Percentiles rank a stretch among this genome's conserved stretches.
phyloP scores from a whole-genome alignment of 2,329 filamentous ascomycete species.

The Incumbomyces lentus region DNA sequence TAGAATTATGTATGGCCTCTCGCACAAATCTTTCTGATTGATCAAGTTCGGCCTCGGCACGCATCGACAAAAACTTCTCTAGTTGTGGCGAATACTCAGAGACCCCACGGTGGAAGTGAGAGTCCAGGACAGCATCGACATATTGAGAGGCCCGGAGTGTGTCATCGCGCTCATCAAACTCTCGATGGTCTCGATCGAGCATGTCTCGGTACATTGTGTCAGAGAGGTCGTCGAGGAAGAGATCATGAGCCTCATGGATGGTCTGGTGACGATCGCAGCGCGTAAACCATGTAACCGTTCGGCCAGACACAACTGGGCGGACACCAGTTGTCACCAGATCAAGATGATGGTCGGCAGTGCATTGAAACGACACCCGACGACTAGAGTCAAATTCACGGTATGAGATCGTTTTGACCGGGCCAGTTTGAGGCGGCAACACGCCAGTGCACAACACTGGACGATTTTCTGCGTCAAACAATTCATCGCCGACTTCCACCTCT shows the following conservation, averaged over 20 bases:
- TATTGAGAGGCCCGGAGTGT: neutral
- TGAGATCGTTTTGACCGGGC: no score
- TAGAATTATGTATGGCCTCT: neutral
- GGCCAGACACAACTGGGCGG: neutral
- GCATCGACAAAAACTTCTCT: neutral
- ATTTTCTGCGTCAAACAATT: neutral
- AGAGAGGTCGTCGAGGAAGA: neutral
- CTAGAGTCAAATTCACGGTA: no score
- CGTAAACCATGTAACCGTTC: neutral
- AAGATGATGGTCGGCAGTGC: neutral
- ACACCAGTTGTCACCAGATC: neutral
- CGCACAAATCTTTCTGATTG: neutral
- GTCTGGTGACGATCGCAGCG: neutral
- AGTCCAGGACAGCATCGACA: neutral
- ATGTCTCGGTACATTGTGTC: neutral
- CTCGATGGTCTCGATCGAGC: neutral
- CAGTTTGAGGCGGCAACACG: no score
- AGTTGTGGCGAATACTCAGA: neutral
- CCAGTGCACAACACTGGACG: neutral
- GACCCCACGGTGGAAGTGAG: neutral
- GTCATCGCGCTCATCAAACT: neutral
- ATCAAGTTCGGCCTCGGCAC: neutral
- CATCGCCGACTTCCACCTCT: neutral
- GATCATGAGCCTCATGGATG: neutral
- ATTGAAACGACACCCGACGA: neutral